Evolutionary conservation across 345 rosid genomes (phyloP).

Genomic region (Atalantia buxifolia): DNA sequence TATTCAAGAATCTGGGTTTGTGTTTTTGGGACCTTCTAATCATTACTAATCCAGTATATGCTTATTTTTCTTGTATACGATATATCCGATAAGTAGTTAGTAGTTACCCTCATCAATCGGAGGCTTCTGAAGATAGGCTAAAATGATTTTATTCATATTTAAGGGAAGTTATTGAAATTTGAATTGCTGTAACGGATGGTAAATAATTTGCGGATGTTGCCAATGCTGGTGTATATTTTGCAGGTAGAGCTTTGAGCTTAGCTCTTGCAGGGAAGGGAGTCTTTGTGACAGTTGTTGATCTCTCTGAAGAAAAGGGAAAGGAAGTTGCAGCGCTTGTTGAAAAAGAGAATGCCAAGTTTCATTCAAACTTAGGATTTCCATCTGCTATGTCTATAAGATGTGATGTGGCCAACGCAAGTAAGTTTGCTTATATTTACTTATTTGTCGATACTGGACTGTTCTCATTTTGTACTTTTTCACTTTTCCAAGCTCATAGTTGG

Average conservation of each 20-base stretch:
- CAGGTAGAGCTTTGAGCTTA: conserved; percentile 81
- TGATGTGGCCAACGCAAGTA: conserved; percentile 65
- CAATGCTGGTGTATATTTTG: conserved; percentile 9
- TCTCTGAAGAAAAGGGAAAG: conserved; percentile 64
- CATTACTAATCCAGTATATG: neutral
- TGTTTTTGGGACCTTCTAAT: neutral
- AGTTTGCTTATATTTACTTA: conserved; percentile 9
- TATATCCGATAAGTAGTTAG: neutral
- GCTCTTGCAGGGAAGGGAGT: conserved; percentile 86
- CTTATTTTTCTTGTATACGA: neutral
- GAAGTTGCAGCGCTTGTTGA: conserved; percentile 53
- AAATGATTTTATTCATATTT: neutral
- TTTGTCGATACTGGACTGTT: neutral
- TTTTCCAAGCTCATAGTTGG: neutral
- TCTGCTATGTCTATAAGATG: conserved; percentile 64
- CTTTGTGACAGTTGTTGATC: conserved; percentile 76
- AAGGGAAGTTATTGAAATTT: neutral
- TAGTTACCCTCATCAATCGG: neutral
- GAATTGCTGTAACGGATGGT: neutral
- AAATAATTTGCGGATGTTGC: too few species aligned
- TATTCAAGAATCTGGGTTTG: too few species aligned
- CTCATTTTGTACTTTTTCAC: neutral
- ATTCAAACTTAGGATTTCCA: conserved; percentile 52
- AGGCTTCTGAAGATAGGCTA: neutral
- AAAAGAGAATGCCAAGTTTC: conserved; percentile 57